Conservation (phyloP, 2,329 filamentous ascomycete species). For the Hypoxylon sp. region DNA sequence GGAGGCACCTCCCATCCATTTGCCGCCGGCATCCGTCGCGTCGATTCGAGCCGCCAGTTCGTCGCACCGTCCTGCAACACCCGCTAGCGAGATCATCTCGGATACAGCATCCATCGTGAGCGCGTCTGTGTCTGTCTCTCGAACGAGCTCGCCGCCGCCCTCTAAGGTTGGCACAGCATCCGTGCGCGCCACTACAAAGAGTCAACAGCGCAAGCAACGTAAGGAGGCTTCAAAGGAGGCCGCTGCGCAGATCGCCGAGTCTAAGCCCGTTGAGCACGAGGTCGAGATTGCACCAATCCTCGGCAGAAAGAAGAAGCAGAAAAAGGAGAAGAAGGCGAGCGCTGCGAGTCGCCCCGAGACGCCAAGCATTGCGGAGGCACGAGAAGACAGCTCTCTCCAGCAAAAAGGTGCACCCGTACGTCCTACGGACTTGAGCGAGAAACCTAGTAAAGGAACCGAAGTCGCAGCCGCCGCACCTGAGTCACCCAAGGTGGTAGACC, state of each 20-base stretch:
- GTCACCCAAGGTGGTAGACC: constrained; percentile 37
- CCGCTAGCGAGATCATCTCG: constrained; percentile 76
- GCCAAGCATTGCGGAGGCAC: constrained; percentile 41
- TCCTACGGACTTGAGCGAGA: constrained; percentile 32
- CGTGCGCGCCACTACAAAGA: constrained; percentile 76
- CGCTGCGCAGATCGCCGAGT: constrained; percentile 60
- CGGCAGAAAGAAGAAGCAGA: constrained; percentile 85
- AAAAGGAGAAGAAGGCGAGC: constrained; percentile 68
- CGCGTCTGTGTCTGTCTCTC: constrained; percentile 70
- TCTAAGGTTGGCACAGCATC: constrained; percentile 73
- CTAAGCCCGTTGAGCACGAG: constrained; percentile 60
- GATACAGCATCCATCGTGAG: constrained; percentile 80
- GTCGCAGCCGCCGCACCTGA: constrained; percentile 23
- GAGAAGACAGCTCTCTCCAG: constrained; percentile 41
- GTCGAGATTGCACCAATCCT: constrained; percentile 74
- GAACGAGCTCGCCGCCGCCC: constrained; percentile 75
- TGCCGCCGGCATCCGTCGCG: constrained; percentile 43
- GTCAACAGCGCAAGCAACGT: constrained; percentile 78
- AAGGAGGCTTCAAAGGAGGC: constrained; percentile 73
- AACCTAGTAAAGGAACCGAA: constrained; percentile 34
- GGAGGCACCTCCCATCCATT: constrained; percentile 57
- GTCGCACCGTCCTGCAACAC: constrained; percentile 71
- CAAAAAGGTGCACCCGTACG: constrained; percentile 40
- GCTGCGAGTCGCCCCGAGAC: constrained; percentile 47
- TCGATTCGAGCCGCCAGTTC: constrained; percentile 46